Evolutionary conservation across 208 protist species (phyloP), one percentile per base, ranked within the genome.

Genomic region (Balamuthia mandrillaris): DNA sequence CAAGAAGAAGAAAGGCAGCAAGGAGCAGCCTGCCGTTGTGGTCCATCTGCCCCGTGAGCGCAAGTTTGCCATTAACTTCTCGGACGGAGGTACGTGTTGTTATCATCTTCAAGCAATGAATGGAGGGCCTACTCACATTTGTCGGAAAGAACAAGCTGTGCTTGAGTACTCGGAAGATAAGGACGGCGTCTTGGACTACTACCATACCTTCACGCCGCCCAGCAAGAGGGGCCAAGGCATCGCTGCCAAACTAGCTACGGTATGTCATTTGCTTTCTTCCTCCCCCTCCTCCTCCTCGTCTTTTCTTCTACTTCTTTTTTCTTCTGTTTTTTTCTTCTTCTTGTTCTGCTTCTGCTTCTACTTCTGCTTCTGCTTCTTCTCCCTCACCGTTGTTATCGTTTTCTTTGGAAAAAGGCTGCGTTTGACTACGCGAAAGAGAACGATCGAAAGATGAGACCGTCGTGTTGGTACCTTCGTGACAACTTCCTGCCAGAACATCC

Each of bases 381-480:
- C 3, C 6, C 7, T 18, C 52, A 14, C 4, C 7, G 31, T 6
- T 21, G 7, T 27, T 33, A 5, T 60, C 24, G 10, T 21, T 2
- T 1, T 33, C 14, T 1, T 21, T 6, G 6, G 9, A 7, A 3
- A 2, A 42, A 78, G 68, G 68, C 45, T 4, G 68, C 68, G 12
- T 60, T 78, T 42, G 68, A 78, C 31, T 49, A 58, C 9, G 68
- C 58, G 29, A 58, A 78, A 7, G 68, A 78, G 68, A 49, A 49
- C 68, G 58, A 78, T 27, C 45, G 52, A 33, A 78, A 78, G 45
- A 49, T 78, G 41, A 33, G 24, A 18, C 45, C 68, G 21, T 78
- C 68, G 24, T 78, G 68, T 33, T 78, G 68, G 68, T 78, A 78
- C 47, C 45, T 78, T n/a, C 68, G 68, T 14, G 68, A 78, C 16